phyloP scores from a whole-genome alignment of 768 basidiomycete species.

The Mycena belliarum region DNA sequence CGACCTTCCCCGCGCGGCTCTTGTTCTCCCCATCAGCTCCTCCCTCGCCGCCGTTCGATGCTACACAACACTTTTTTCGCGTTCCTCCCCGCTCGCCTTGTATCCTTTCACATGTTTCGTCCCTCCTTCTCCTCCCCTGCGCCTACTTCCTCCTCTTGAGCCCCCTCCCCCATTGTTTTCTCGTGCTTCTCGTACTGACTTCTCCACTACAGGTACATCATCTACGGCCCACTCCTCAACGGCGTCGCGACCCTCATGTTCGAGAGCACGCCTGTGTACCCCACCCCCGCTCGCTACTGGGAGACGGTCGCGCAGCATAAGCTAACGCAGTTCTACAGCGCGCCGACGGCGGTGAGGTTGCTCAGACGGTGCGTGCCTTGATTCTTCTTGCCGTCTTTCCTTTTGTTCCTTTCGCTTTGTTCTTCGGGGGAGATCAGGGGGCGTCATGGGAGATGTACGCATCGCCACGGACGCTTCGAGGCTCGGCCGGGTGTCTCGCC shows the following conservation, averaged over 20 bases:
- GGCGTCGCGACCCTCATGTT: slow-evolving; percentile 88
- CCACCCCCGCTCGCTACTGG: slow-evolving; percentile 96
- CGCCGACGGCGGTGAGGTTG: slow-evolving; percentile 93
- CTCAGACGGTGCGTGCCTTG: slow-evolving; percentile 56
- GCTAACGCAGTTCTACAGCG: slow-evolving; percentile 94
- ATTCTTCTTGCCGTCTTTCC: background rate
- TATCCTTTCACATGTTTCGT: background rate
- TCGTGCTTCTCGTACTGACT: background rate
- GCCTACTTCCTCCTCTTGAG: background rate
- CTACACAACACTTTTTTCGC: background rate
- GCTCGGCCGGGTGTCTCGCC: no score
- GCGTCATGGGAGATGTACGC: no score
- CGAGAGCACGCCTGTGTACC: slow-evolving; percentile 96
- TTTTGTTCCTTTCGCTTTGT: background rate
- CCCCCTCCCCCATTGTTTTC: background rate
- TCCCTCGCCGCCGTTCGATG: background rate
- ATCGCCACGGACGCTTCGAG: no score
- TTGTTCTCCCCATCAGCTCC: background rate
- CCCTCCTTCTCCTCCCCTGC: background rate
- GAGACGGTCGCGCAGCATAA: slow-evolving; percentile 90
- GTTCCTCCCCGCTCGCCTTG: background rate
- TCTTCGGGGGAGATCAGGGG: no score
- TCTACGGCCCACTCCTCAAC: slow-evolving; percentile 91
- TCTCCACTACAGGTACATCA: slow-evolving; percentile 63
- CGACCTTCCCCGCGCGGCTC: background rate